A percentile compares a stretch with the other conserved stretches of the same genome.
phyloP scores from a whole-genome alignment of 2,329 filamentous ascomycete genomes.

The Pseudogymnoascus sp. region DNA sequence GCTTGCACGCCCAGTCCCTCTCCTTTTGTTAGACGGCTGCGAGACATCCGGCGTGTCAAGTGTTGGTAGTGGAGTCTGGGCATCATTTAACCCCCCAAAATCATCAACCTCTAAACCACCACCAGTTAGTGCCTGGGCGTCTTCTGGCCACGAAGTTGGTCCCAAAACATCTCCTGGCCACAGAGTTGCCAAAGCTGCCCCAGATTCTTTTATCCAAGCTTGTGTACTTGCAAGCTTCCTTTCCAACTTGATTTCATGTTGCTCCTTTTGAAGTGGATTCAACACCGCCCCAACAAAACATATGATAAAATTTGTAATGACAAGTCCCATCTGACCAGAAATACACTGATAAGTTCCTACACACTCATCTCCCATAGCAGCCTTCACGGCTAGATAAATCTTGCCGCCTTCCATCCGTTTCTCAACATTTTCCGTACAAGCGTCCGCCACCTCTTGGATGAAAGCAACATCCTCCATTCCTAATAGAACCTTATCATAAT shows the following conservation, averaged over 20 bases:
- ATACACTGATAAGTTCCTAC: background rate
- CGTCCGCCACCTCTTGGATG: background rate
- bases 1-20: background rate
- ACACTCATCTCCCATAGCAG: background rate
- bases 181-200: background rate
- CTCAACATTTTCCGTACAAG: background rate
- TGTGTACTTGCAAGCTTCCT: too few species aligned
- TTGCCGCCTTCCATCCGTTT: background rate
- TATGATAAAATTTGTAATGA: background rate
- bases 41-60: background rate
- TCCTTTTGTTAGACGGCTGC: background rate
- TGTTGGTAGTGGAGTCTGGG: background rate
- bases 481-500: background rate
- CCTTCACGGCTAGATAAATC: background rate
- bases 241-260: background rate
- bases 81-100: background rate
- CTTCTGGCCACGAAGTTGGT: background rate
- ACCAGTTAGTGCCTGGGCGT: background rate
- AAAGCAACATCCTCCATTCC: background rate
- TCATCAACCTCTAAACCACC: background rate
- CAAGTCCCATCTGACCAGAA: background rate
- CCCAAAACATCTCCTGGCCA: background rate
- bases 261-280: background rate
- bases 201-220: background rate
- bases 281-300: background rate